These are phyloP conservation scores for Biscogniauxia mediterranea DNA, from an alignment of 2,329 filamentous ascomycete genomes.

Conservation along the genomic window DNA sequence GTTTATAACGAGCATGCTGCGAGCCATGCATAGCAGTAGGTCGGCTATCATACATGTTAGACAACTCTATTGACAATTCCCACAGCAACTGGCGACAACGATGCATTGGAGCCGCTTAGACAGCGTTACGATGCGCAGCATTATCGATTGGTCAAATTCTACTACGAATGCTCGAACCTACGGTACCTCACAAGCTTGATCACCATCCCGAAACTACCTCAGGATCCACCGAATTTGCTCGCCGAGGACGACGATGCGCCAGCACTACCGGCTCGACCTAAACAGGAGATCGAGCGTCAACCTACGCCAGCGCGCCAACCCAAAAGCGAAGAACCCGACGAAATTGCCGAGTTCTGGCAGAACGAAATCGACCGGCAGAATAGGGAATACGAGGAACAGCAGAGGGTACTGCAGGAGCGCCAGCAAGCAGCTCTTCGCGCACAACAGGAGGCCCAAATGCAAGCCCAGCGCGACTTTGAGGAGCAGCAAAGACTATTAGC, in stretches of 20 bases:
- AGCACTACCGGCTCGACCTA: slow-evolving; percentile 77
- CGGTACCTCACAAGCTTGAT: slow-evolving; percentile 95
- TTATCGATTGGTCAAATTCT: slow-evolving; percentile 94
- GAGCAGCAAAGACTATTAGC: slow-evolving; percentile 85
- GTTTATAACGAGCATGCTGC: slow-evolving; percentile 98
- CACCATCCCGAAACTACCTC: slow-evolving; percentile 90
- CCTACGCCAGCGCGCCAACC: slow-evolving; percentile 68
- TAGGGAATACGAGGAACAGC: slow-evolving; percentile 91
- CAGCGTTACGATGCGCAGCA: slow-evolving; percentile 93
- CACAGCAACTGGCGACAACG: slow-evolving; percentile 84
- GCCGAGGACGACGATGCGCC: slow-evolving; percentile 82
- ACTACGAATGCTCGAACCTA: slow-evolving; percentile 98
- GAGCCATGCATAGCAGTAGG: slow-evolving; percentile 93
- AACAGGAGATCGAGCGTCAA: slow-evolving; percentile 66
- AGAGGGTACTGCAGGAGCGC: slow-evolving; percentile 81
- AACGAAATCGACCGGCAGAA: slow-evolving; percentile 88
- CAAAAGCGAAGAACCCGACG: slow-evolving; percentile 78
- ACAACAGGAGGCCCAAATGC: slow-evolving; percentile 78
- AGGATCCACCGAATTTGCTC: slow-evolving; percentile 87
- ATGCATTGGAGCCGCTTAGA: slow-evolving; percentile 84
- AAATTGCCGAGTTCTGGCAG: slow-evolving; percentile 98
- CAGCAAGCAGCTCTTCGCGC: slow-evolving; percentile 77
- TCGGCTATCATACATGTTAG: slow-evolving; percentile 16
- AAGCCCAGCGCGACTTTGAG: slow-evolving; percentile 93
- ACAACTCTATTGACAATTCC: slow-evolving; percentile 22